phyloP scores from a whole-genome alignment of 2,329 filamentous ascomycete genomes.

The Rutstroemia sp. region DNA sequence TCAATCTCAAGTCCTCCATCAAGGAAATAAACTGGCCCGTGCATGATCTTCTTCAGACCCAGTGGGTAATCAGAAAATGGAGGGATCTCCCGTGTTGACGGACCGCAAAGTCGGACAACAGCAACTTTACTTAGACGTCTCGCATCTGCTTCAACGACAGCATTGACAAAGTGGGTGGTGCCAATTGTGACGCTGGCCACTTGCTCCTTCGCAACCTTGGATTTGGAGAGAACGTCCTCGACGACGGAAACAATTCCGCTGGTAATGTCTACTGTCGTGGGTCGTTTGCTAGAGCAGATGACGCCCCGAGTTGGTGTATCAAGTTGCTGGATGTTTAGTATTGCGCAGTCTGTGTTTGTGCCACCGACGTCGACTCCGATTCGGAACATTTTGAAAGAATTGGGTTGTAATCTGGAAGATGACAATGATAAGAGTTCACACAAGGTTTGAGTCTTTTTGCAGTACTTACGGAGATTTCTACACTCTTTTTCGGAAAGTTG shows the following conservation, averaged over 20 bases:
- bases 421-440: no score
- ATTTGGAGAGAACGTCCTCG: constrained; percentile 16
- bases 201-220: constrained; percentile 26
- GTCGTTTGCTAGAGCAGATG: constrained; percentile 17
- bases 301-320: constrained; percentile 13
- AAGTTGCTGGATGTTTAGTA: constrained; percentile 16
- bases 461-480: no score
- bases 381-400: no score
- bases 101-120: constrained; percentile 46
- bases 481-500: no score
- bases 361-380: constrained; percentile 1
- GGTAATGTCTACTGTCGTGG: constrained; percentile 18
- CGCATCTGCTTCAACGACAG: constrained; percentile 46
- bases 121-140: constrained; percentile 42
- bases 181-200: constrained; percentile 18
- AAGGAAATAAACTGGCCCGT: constrained; percentile 39
- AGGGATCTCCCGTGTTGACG: constrained; percentile 37
- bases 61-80: constrained; percentile 43
- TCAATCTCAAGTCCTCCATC: constrained; percentile 41
- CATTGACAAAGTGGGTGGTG: constrained; percentile 50
- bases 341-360: constrained; percentile 21
- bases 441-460: no score
- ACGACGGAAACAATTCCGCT: constrained; percentile 19
- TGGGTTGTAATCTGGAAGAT: no score
- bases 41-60: constrained; percentile 40